A percentile compares a stretch with the other conserved stretches of the same genome.
Conservation (phyloP, 768 basidiomycete species). For the Boletus eberwhitei region DNA sequence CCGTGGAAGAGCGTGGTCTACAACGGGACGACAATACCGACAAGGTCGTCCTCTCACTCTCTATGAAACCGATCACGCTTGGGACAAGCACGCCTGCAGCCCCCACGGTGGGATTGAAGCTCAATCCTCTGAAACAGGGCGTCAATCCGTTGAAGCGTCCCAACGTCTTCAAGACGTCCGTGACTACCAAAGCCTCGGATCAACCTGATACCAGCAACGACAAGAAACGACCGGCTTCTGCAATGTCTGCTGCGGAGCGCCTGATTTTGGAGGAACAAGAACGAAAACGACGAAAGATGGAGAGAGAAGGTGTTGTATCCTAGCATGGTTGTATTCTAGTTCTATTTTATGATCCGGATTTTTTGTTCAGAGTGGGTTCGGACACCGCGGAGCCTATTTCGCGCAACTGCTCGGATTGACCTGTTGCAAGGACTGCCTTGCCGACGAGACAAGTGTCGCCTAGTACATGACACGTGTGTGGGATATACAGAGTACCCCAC, state of each 20-base stretch:
- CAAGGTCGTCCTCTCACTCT: slow-evolving; percentile 73
- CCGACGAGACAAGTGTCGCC: too few relatives aligned
- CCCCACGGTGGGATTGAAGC: slow-evolving; percentile 46
- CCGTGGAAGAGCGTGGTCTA: slow-evolving; percentile 51
- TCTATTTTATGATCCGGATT: too few relatives aligned
- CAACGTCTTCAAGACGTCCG: slow-evolving; percentile 65
- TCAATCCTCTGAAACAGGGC: slow-evolving; percentile 45
- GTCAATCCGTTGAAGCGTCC: slow-evolving; percentile 68
- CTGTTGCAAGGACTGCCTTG: too few relatives aligned
- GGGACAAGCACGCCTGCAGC: slow-evolving; percentile 31
- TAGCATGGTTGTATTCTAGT: neutral
- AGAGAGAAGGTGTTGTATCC: slow-evolving; percentile 36
- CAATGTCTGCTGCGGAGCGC: slow-evolving; percentile 79
- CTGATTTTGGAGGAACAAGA: slow-evolving; percentile 90
- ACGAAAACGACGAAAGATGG: slow-evolving; percentile 79
- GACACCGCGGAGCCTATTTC: too few relatives aligned
- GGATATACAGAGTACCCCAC: too few relatives aligned
- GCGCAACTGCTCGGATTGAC: too few relatives aligned
- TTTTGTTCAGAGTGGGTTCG: neutral
- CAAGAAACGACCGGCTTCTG: slow-evolving; percentile 59
- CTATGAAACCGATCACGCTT: slow-evolving; percentile 46
- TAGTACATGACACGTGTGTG: too few relatives aligned
- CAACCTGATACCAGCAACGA: slow-evolving; percentile 38
- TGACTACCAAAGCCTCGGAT: slow-evolving; percentile 31
- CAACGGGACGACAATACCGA: slow-evolving; percentile 70